phyloP scores from a whole-genome alignment of 371 early-diverging fungal species.

The Choanephora cucurbitarum region DNA sequence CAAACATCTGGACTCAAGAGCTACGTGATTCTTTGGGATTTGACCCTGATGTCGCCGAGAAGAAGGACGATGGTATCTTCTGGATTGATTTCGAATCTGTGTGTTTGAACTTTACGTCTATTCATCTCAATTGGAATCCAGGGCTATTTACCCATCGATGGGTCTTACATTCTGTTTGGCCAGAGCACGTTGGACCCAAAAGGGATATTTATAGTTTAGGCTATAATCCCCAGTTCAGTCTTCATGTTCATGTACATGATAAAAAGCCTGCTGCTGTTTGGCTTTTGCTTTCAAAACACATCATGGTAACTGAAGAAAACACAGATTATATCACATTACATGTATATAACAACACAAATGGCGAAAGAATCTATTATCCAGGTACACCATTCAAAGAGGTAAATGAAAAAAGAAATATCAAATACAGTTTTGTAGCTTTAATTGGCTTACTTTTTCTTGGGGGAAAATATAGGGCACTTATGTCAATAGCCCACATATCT shows the following conservation, averaged over 20 bases:
- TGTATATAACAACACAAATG: constrained; percentile 71
- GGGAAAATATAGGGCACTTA: constrained; percentile 62
- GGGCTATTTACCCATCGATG: constrained; percentile 64
- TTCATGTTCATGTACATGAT: constrained; percentile 59
- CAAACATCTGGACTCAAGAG: constrained; percentile 69
- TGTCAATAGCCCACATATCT: constrained; percentile 84
- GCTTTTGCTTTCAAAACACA: constrained; percentile 83
- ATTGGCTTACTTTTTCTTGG: no score
- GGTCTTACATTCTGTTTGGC: constrained; percentile 69
- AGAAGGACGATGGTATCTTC: constrained; percentile 79
- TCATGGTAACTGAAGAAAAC: constrained; percentile 79
- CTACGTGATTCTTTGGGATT: constrained; percentile 66
- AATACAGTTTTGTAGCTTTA: no score
- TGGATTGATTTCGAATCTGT: constrained; percentile 89
- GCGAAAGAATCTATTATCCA: constrained; percentile 78
- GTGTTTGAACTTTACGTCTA: constrained; percentile 74
- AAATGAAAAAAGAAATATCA: not conserved
- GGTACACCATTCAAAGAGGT: constrained; percentile 64
- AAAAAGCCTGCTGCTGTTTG: constrained; percentile 66
- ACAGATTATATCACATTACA: constrained; percentile 84
- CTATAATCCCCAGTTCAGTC: constrained; percentile 79
- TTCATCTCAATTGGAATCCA: constrained; percentile 91
- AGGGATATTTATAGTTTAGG: constrained; percentile 68
- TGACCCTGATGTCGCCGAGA: constrained; percentile 66
- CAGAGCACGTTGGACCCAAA: constrained; percentile 60